Conservation (phyloP, 2,329 filamentous ascomycete species). For the Penicillium brevicompactum region DNA sequence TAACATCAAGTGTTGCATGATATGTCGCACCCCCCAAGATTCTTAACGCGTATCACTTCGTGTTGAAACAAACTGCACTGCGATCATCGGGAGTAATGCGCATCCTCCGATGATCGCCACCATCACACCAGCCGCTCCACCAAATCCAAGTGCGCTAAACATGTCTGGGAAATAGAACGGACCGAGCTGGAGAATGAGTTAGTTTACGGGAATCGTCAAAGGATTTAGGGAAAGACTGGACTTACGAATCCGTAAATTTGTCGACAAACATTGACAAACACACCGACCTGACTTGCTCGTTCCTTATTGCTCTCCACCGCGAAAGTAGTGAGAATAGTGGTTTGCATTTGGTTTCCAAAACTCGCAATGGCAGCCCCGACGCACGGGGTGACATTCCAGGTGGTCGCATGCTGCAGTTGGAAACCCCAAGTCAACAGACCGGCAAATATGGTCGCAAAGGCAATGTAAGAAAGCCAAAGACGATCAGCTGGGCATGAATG, state of each 20-base stretch:
- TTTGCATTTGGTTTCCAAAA: conserved; percentile 63
- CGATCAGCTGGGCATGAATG: conserved; percentile 52
- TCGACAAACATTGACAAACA: conserved; percentile 60
- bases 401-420: conserved; percentile 48
- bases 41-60: neutral
- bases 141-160: conserved; percentile 39
- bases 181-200: conserved; percentile 17
- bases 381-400: conserved; percentile 61
- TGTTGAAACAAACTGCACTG: conserved; percentile 30
- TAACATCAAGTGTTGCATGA: too few relatives aligned
- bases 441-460: conserved; percentile 53
- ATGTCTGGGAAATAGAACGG: conserved; percentile 42
- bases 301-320: conserved; percentile 60
- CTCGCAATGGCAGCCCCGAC: conserved; percentile 56
- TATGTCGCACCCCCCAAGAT: too few relatives aligned
- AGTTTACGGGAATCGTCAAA: neutral
- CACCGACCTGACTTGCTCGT: conserved; percentile 57
- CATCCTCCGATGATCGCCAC: conserved; percentile 39
- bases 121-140: conserved; percentile 38
- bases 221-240: conserved; percentile 16
- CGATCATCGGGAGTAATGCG: conserved; percentile 33
- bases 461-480: conserved; percentile 60
- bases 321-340: conserved; percentile 63
- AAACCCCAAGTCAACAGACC: conserved; percentile 60
- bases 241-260: conserved; percentile 58